Conservation (phyloP, 2,329 filamentous ascomycete genomes). For the Ascochyta fabae region DNA sequence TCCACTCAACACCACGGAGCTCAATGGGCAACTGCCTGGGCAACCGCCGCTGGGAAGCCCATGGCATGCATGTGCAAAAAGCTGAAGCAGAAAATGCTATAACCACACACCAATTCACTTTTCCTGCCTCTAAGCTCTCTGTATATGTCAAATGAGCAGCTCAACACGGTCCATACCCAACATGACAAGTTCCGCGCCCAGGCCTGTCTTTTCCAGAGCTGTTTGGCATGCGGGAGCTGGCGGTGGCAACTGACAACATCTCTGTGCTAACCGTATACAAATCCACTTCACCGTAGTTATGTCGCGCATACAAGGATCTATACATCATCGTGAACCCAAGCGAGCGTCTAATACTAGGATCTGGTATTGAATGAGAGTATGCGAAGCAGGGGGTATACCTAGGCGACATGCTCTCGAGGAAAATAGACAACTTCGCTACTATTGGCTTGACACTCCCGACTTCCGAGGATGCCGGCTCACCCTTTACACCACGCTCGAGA, state of each 20-base stretch:
- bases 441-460: slow-evolving; percentile 7
- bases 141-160: background rate
- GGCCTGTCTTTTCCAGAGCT: background rate
- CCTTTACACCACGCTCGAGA: background rate
- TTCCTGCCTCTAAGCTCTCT: background rate
- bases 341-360: background rate
- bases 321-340: background rate
- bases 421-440: background rate
- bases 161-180: background rate
- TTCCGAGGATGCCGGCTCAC: slow-evolving; percentile 7
- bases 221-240: background rate
- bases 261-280: background rate
- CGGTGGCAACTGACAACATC: background rate
- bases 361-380: background rate
- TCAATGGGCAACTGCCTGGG: background rate
- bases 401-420: slow-evolving; percentile 5
- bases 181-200: background rate
- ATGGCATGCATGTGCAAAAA: background rate
- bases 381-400: background rate
- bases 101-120: background rate
- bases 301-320: background rate
- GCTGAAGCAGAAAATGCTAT: background rate
- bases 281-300: background rate
- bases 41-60: background rate
- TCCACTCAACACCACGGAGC: background rate